phyloP scores from a whole-genome alignment of 148 eudicot genomes.

The Salicornia ramosissima region DNA sequence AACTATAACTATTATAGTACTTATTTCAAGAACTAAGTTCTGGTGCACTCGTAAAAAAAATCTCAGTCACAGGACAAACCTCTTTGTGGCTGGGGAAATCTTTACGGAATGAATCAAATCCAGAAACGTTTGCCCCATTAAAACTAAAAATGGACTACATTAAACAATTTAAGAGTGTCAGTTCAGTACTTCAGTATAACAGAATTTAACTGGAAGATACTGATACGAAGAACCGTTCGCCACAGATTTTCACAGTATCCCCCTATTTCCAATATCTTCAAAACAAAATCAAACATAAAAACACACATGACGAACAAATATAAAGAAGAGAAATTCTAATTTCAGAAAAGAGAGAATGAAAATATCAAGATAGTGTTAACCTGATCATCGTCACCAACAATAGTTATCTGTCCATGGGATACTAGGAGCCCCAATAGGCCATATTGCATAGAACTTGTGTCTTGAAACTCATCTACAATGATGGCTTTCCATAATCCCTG shows the following conservation, averaged over 20 bases:
- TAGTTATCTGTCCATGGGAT: conserved; percentile 75
- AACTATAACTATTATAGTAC: background rate
- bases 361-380: conserved; percentile 27
- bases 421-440: conserved; percentile 58
- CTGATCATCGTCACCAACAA: conserved; percentile 98
- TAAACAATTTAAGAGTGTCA: conserved; percentile 12
- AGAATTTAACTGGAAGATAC: background rate
- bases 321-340: background rate
- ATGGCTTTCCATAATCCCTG: conserved; percentile 82
- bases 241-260: background rate
- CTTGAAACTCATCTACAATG: conserved; percentile 90
- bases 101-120: conserved; percentile 88
- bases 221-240: background rate
- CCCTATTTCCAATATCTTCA: background rate
- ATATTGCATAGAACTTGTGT: conserved; percentile 94
- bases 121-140: conserved; percentile 82
- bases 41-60: conserved; percentile 6
- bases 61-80: conserved; percentile 33
- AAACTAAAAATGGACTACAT: conserved; percentile 92
- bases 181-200: background rate
- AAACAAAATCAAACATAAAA: background rate
- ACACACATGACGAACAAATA: background rate
- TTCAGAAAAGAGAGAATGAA: background rate
- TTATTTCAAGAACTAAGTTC: background rate
- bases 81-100: conserved; percentile 81